Evolutionary conservation across 2,329 filamentous ascomycete genomes (phyloP), one percentile per base, ranked within the genome.

Genomic region (Sclerotinia borealis): DNA sequence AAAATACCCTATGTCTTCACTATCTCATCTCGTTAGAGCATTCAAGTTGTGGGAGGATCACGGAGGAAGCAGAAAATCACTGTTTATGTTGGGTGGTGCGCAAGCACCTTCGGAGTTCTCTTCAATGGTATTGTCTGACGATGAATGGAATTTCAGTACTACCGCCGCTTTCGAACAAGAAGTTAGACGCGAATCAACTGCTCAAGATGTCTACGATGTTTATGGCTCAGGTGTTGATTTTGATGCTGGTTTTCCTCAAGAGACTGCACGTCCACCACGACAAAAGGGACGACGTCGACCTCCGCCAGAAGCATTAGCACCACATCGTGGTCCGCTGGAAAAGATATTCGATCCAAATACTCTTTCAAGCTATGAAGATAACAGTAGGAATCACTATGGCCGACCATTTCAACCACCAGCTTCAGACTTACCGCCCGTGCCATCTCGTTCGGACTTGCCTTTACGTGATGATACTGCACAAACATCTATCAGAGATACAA

Each of bases 21-120:
- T 93, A 2, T 78, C 84, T 2, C 80, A 85, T 64, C 79, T 93
- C 1, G 87, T 93, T 11, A 84, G 85, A 67, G 86, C 85, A 15
- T 93, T 89, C 76, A 88, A 86, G 72, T 72, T 87, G 25, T 93
- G 90, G 90, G 90, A 93, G 74, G 82, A 86, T 9, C 83, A 85
- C 68, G 90, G 90, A 29, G 90, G 90, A 34, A 85, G 84, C 68
- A 83, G 90, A 51, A 84, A 83, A 66, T 88, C 86, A 19, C 77
- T 89, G 0, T 89, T 89, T 67, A 80, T 80, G 7, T 75, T 79
- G 3, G 83, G 83, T 27, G 86, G 85, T 64, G 85, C 85, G 2
- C 83, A 85, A 66, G 69, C 67, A 15, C 65, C 68, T 8, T 66
- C 69, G 52, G 71, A 76, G 17, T 79, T 81, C 31, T 69, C 80